Conservation (phyloP, 2,329 filamentous ascomycete species). For the Aspergillus sp. region DNA sequence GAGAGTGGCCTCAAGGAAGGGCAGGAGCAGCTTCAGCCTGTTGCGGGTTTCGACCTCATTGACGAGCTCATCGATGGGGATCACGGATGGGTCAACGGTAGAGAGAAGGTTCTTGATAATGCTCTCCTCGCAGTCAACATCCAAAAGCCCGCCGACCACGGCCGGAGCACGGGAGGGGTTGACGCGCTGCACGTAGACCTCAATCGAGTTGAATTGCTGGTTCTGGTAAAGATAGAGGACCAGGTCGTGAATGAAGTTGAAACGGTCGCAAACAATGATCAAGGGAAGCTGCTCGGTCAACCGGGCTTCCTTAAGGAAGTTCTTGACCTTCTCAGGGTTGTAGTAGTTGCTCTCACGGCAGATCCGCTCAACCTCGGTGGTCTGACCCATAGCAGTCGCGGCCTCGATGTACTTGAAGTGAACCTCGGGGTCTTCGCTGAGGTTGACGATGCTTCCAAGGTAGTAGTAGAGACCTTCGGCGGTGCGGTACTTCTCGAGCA, state of each 20-base stretch:
- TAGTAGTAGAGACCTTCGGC: slow-evolving; percentile 98
- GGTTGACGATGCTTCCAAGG: slow-evolving; percentile 94
- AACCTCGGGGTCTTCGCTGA: slow-evolving; percentile 92
- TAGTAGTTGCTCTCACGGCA: slow-evolving; percentile 90
- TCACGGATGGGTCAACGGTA: slow-evolving; percentile 78
- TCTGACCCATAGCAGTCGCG: slow-evolving; percentile 87
- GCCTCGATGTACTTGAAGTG: slow-evolving; percentile 99
- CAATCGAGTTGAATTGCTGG: slow-evolving; percentile 98
- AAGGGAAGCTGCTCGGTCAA: slow-evolving; percentile 89
- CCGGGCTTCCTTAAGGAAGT: slow-evolving; percentile 96
- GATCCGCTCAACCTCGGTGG: slow-evolving; percentile 95
- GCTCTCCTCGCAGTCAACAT: slow-evolving; percentile 94
- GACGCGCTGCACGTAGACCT: slow-evolving; percentile 95
- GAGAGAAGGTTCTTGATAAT: slow-evolving; percentile 91
- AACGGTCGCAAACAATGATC: slow-evolving; percentile 98
- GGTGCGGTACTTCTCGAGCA: slow-evolving; percentile 97
- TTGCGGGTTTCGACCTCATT: slow-evolving; percentile 94
- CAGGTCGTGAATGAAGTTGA: slow-evolving; percentile 96
- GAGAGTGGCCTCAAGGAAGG: slow-evolving; percentile 91
- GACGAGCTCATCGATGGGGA: slow-evolving; percentile 93
- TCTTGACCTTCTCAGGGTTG: slow-evolving; percentile 95
- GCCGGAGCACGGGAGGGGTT: slow-evolving; percentile 89
- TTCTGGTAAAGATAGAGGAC: slow-evolving; percentile 98
- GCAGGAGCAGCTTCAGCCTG: slow-evolving; percentile 88
- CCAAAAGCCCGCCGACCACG: slow-evolving; percentile 87